Percentiles rank a stretch among this genome's conserved stretches.
Conservation (phyloP, 306 rosid species). For the Luffa aegyptiaca region DNA sequence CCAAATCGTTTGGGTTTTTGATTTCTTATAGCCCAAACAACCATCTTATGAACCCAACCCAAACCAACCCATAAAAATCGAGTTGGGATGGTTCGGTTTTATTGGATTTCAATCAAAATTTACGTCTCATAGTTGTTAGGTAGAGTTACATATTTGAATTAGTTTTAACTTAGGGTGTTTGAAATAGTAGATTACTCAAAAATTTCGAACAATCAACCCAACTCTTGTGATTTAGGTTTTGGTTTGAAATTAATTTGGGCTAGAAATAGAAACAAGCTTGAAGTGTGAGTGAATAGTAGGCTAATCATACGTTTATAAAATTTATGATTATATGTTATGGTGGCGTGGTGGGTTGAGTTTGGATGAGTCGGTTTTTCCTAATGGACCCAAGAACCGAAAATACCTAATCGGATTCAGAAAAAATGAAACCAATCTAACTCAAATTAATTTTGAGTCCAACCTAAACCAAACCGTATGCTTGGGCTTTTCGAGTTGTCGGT, state of each 20-base stretch:
- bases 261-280: background rate
- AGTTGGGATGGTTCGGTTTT: too few species aligned
- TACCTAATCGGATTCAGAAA: too few species aligned
- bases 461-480: background rate
- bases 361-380: background rate
- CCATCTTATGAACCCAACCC: background rate
- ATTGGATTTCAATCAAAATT: too few species aligned
- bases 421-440: too few species aligned
- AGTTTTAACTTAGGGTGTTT: background rate
- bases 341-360: background rate
- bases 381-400: background rate
- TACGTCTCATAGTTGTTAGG: background rate
- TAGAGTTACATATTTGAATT: background rate
- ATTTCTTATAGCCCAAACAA: background rate
- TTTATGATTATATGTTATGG: background rate
- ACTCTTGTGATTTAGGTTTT: background rate
- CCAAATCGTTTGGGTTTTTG: background rate
- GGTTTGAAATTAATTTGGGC: too few species aligned
- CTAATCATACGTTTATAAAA: background rate
- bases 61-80: too few species aligned
- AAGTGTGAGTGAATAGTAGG: background rate
- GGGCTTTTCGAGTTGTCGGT: too few species aligned
- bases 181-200: background rate
- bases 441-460: too few species aligned
- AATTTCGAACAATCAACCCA: background rate